These are phyloP conservation scores for Fusarium aywerte DNA, from an alignment of 2,329 filamentous ascomycete genomes.

Conservation along the genomic window DNA sequence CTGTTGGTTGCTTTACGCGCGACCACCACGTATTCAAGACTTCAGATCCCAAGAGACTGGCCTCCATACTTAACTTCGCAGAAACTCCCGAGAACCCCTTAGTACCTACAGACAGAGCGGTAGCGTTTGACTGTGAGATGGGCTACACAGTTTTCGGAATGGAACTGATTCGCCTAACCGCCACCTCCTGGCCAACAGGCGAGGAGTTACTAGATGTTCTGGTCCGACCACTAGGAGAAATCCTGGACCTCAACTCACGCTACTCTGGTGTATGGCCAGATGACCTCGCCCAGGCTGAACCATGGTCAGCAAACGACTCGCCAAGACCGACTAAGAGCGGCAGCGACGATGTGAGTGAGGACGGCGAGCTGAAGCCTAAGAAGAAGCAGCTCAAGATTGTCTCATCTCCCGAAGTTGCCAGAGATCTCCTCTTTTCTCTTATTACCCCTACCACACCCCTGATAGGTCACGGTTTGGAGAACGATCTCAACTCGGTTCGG, in stretches of 20 bases:
- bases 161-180: conserved; percentile 90
- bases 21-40: conserved; percentile 89
- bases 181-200: conserved; percentile 85
- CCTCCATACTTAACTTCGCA: conserved; percentile 81
- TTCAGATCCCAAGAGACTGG: conserved; percentile 78
- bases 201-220: conserved; percentile 83
- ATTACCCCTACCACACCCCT: conserved; percentile 82
- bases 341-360: conserved; percentile 43
- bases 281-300: conserved; percentile 75
- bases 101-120: conserved; percentile 66
- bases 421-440: conserved; percentile 79
- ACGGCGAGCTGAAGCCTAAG: conserved; percentile 43
- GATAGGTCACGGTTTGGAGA: conserved; percentile 94
- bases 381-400: conserved; percentile 74
- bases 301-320: conserved; percentile 56
- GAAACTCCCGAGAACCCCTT: conserved; percentile 75
- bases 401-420: conserved; percentile 77
- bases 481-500: conserved; percentile 87
- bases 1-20: conserved; percentile 76
- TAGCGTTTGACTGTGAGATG: conserved; percentile 98
- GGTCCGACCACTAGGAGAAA: conserved; percentile 82
- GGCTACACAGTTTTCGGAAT: conserved; percentile 89
- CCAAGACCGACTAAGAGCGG: conserved; percentile 43
- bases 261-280: conserved; percentile 89
- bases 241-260: conserved; percentile 90